phyloP scores from a whole-genome alignment of 495 filamentous ascomycete genomes.

The Collariella sp. region DNA sequence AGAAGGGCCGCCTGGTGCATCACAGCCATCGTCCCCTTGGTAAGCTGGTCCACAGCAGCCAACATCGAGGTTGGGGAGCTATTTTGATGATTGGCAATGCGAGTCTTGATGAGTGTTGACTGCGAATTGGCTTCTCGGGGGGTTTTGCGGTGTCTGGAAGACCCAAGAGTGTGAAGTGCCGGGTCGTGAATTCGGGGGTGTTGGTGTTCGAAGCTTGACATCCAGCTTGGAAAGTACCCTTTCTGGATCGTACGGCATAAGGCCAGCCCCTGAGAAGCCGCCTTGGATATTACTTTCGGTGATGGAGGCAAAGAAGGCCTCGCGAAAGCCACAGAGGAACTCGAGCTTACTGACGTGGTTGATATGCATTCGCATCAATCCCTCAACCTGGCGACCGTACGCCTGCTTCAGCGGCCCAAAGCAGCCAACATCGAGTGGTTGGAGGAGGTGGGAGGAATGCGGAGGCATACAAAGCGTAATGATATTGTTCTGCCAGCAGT shows the following conservation, averaged over 20 bases:
- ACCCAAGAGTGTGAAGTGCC: neutral
- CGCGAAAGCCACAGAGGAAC: too few species aligned
- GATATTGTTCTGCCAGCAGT: constrained; percentile 18
- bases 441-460: neutral
- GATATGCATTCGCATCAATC: neutral
- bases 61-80: too few species aligned
- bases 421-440: constrained; percentile 1
- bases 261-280: neutral
- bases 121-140: neutral
- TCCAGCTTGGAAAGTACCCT: too few species aligned
- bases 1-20: too few species aligned
- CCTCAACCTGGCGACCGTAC: neutral
- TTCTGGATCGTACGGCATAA: neutral
- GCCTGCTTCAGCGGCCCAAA: neutral
- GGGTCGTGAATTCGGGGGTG: neutral
- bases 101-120: too few species aligned
- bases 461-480: constrained; percentile 16
- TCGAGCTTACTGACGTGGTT: neutral
- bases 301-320: neutral
- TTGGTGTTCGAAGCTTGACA: too few species aligned
- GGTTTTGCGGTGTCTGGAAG: neutral
- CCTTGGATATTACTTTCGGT: neutral
- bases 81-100: too few species aligned
- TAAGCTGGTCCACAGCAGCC: too few species aligned
- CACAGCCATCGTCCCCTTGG: too few species aligned